phyloP scores from a whole-genome alignment of 345 rosid genomes.

The Citrus trifoliata region DNA sequence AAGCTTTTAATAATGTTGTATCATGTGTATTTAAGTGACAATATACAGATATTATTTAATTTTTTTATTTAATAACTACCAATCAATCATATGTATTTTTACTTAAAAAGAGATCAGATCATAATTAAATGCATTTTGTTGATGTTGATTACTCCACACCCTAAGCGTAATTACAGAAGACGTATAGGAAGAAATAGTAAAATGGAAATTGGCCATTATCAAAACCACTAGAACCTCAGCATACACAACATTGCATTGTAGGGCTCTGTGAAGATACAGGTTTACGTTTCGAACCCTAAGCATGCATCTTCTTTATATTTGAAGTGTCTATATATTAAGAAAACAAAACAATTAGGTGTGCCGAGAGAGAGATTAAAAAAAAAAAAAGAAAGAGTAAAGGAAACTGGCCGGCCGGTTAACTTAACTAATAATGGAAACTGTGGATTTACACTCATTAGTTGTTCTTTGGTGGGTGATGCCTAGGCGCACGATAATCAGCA shows the following conservation, averaged over 20 bases:
- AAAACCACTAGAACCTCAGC: neutral
- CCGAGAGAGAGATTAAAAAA: neutral
- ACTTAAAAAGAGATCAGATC: fast-evolving
- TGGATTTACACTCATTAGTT: constrained; percentile 29
- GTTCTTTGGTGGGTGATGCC: constrained; percentile 84
- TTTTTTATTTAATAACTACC: too few species aligned
- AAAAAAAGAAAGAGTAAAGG: neutral
- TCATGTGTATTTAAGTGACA: too few species aligned
- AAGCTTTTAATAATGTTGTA: too few species aligned
- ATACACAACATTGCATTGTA: neutral
- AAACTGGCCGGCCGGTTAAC: too few species aligned
- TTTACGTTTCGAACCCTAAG: too few species aligned
- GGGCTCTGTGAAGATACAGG: neutral
- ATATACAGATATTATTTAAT: fast-evolving
- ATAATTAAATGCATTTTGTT: too few species aligned
- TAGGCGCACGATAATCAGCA: constrained; percentile 69
- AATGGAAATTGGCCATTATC: too few species aligned
- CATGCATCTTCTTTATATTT: too few species aligned
- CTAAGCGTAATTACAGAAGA: neutral
- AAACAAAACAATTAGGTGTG: neutral
- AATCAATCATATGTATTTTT: fast-evolving
- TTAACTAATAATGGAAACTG: neutral
- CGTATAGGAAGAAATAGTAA: too few species aligned
- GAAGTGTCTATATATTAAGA: neutral
- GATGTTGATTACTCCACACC: too few species aligned